Base-by-base conservation (phyloP, 1,284 basidiomycete species). In the Trametes polyzona region DNA sequence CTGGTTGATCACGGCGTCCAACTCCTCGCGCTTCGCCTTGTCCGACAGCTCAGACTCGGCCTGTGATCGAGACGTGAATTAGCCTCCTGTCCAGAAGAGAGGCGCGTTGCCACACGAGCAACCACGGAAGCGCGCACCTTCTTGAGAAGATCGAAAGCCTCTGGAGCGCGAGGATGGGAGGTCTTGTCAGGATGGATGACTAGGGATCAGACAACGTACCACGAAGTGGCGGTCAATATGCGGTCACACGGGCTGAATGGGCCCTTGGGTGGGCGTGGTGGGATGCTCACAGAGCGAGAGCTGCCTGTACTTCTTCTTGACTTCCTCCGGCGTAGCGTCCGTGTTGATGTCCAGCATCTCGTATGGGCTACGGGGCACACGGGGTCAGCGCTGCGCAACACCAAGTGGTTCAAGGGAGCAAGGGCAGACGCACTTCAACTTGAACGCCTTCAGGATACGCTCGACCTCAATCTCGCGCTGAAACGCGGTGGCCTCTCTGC, bases 181-280 rank as follows among this genome's bases (percentile, higher is more conserved):
- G 87, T 86, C 79, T 93, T 93, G 76, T 93, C 90, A 66, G 90
- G 90, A 77, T 93, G 90, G 68, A 93, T 93, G 71, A 92, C 91
- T 93, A 67, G 67, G 63, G 61, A 68, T 73, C 64, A 71, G 63
- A 71, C 62, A 76, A 78, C 78, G 76, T 77, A 79, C 76, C n/a
- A n/a, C n/a, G n/a, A n/a, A 61, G 60, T 57, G 42, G 23, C 42
- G 47, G 57, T 67, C 63, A 64, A 66, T 65, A 63, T 24, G 47
- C 39, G 36, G 23, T 54, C 50, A 50, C 55, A 46, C 47, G 47
- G 30, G 41, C 40, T 32, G 17, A 54, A 29, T 36, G 32, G 29
- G 33, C 37, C 43, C 41, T 44, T 36, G 37, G 48, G 27, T 51
- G 44, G 19, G 47, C 49, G 55, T 55, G 52, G 63, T 43, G 62